Base-by-base conservation (phyloP, 345 rosid species). In the Citrus sp. region DNA sequence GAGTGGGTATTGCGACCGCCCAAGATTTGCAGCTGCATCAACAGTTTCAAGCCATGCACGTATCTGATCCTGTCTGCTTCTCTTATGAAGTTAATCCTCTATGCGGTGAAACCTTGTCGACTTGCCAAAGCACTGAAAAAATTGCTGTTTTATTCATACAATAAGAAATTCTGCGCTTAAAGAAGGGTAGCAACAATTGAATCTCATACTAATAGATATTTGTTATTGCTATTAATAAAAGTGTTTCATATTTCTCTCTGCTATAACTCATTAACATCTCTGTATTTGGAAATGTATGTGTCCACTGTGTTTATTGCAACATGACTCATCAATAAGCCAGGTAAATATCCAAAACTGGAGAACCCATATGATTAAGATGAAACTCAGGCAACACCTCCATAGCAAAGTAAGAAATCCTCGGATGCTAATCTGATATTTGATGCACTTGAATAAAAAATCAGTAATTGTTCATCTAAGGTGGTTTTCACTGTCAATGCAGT, bases 1-100 rank as follows among this genome's bases (percentile, higher is more conserved):
- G 30, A 91, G 87, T 76, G 83, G 91, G 37, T 93, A 97, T 79
- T 95, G 97, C 90, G 84, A 88, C 88, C 74, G 88, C 87, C 9
- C 79, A 89, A 80, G 98, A 92, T 85, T 77, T 83, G 35, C 87
- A 77, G 75, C 67, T 92, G 85, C 88, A 82, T 81, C 89, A 87
- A 81, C 93, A 88, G 68, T 92, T 85, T 84, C 89, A 83, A 84
- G 87, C 87, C 25, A 88, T 89, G 99, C 90, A 89, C 56, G 83
- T 91, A 78, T 89, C 97, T 30, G 83, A 87, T 69, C 74, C 91
- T 79, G 86, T 62, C 56, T 93, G 87, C 89, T 35, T 87, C 92
- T 32, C 83, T 91, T 59, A 67, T 92, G 70, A 90, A 91, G 77
- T 90, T 93, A 51, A 77, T 91, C 74, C 90, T 95, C 72, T 92